A percentile compares a stretch with the other conserved stretches of the same genome.
These are phyloP conservation scores for Pisolithus albus DNA, from an alignment of 768 basidiomycete genomes.

Conservation along the genomic window DNA sequence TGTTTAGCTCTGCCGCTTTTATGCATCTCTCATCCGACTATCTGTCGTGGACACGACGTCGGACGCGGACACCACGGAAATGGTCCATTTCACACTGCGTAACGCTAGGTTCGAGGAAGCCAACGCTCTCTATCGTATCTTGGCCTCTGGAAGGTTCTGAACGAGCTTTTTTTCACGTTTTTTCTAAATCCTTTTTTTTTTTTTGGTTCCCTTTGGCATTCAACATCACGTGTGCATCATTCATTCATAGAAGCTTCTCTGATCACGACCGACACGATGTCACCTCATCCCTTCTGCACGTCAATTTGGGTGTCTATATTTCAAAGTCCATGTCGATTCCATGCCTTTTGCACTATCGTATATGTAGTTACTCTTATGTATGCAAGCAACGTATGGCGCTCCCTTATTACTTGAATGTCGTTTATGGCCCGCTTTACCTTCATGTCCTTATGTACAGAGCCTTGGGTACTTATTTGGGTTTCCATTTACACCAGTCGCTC, in stretches of 20 bases:
- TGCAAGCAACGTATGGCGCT: not conserved
- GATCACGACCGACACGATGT: too few relatives aligned
- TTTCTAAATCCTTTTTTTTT: not conserved
- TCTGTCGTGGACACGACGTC: constrained; percentile 53
- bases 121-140: constrained; percentile 59
- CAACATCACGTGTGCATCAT: not conserved
- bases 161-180: not conserved
- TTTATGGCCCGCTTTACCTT: constrained; percentile 2
- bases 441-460: not conserved
- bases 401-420: not conserved
- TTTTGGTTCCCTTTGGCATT: not conserved
- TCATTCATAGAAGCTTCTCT: not conserved
- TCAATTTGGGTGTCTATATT: too few relatives aligned
- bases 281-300: too few relatives aligned
- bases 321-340: not conserved
- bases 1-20: constrained; percentile 66
- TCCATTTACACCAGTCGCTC: too few relatives aligned
- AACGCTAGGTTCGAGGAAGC: constrained; percentile 74
- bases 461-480: too few relatives aligned
- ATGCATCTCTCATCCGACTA: constrained; percentile 60
- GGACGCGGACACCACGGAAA: constrained; percentile 71
- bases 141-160: constrained; percentile 39
- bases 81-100: constrained; percentile 68
- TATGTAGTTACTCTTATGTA: not conserved
- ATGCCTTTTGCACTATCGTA: not conserved